Percentiles rank a stretch among this genome's conserved stretches.
These are phyloP conservation scores for Ascochyta pisi DNA, from an alignment of 2,329 filamentous ascomycete genomes.

Conservation along the genomic window DNA sequence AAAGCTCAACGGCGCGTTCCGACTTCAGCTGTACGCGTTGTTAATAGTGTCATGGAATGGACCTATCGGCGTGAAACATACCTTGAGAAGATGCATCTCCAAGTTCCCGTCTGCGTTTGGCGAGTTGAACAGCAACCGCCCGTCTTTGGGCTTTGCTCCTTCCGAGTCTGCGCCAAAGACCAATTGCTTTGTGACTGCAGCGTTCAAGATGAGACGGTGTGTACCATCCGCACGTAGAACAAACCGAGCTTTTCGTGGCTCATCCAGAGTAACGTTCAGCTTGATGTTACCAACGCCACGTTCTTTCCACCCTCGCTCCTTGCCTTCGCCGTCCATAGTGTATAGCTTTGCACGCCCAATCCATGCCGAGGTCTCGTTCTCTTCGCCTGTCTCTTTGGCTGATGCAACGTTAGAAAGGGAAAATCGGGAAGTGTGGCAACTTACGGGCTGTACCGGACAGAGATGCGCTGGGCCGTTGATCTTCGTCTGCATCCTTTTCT, in stretches of 20 bases:
- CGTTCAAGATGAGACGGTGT: slow-evolving; percentile 85
- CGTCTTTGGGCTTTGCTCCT: slow-evolving; percentile 71
- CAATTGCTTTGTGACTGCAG: slow-evolving; percentile 78
- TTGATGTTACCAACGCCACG: slow-evolving; percentile 84
- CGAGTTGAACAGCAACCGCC: slow-evolving; percentile 70
- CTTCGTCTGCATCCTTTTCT: slow-evolving; percentile 43
- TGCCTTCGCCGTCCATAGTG: slow-evolving; percentile 67
- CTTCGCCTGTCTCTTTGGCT: slow-evolving; percentile 84
- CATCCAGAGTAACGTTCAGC: slow-evolving; percentile 64
- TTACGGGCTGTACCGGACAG: slow-evolving; percentile 13
- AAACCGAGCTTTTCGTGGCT: slow-evolving; percentile 67
- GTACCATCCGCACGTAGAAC: slow-evolving; percentile 93
- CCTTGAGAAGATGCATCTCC: slow-evolving; percentile 64
- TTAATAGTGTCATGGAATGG: slow-evolving; percentile 8
- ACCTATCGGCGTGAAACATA: slow-evolving; percentile 42
- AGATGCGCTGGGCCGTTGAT: slow-evolving; percentile 19
- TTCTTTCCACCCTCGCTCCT: slow-evolving; percentile 80
- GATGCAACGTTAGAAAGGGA: slow-evolving; percentile 21
- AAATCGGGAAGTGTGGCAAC: neutral
- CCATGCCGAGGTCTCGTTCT: slow-evolving; percentile 78
- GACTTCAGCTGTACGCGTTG: slow-evolving; percentile 24
- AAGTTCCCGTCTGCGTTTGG: slow-evolving; percentile 60
- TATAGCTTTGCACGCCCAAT: slow-evolving; percentile 85
- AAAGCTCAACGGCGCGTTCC: slow-evolving; percentile 33
- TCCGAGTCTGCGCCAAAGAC: slow-evolving; percentile 73